A percentile compares a stretch with the other conserved stretches of the same genome.
Conservation (phyloP, 2,329 filamentous ascomycete species). For the Penicillium sp. region DNA sequence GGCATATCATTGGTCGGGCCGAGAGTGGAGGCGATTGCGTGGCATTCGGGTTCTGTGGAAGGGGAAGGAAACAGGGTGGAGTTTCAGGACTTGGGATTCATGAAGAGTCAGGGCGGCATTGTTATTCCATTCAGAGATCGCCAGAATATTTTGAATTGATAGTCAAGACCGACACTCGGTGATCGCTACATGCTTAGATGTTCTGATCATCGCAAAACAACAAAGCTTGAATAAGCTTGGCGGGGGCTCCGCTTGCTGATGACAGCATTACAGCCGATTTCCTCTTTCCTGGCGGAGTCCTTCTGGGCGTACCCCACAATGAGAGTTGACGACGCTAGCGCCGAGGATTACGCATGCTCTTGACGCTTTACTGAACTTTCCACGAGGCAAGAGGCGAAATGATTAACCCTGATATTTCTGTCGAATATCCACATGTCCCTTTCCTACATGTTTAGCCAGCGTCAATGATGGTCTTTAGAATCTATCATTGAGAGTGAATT, state of each 20-base stretch:
- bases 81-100: not conserved
- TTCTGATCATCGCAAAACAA: constrained; percentile 7
- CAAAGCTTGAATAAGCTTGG: constrained; percentile 29
- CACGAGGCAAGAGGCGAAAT: constrained; percentile 8
- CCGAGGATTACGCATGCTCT: constrained; percentile 29
- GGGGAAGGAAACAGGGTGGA: not conserved
- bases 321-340: constrained; percentile 32
- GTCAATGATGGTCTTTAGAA: not conserved
- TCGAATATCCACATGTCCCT: not conserved
- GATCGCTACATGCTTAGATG: not conserved
- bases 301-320: constrained; percentile 15
- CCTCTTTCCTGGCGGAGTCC: not conserved
- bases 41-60: not conserved
- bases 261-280: not conserved
- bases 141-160: not conserved
- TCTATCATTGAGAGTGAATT: not conserved
- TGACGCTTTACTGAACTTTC: constrained; percentile 21
- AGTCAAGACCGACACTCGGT: not conserved
- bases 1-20: not conserved
- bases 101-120: not conserved
- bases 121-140: not conserved
- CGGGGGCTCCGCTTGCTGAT: constrained; percentile 13
- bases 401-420: not conserved
- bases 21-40: constrained; percentile 9
- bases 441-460: not conserved